phyloP scores from a whole-genome alignment of 768 basidiomycete species.

The Rhodosporidiobolus odoratus region DNA sequence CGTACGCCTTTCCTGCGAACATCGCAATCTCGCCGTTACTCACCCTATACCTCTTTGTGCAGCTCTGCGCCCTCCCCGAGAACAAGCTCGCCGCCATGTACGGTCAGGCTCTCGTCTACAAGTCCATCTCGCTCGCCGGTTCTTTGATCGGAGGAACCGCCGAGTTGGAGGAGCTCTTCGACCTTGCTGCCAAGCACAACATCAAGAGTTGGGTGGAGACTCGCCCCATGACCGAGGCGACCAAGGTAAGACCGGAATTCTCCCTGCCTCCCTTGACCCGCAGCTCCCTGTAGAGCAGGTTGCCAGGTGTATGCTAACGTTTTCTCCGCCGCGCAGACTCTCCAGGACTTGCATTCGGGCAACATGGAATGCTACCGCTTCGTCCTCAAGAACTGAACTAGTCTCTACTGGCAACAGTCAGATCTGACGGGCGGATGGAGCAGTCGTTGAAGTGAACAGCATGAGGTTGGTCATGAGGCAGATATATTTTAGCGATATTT shows the following conservation, averaged over 20 bases:
- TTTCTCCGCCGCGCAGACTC: constrained; percentile 14
- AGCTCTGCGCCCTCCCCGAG: constrained; percentile 60
- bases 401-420: too few relatives aligned
- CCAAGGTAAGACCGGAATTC: constrained; percentile 4
- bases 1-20: background rate
- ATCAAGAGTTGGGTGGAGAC: constrained; percentile 51
- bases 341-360: constrained; percentile 48
- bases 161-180: constrained; percentile 55
- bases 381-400: constrained; percentile 47
- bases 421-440: too few relatives aligned
- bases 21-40: background rate
- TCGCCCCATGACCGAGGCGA: constrained; percentile 25
- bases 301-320: background rate
- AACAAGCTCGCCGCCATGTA: constrained; percentile 41
- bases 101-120: constrained; percentile 41
- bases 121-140: constrained; percentile 42
- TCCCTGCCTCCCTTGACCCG: background rate
- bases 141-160: constrained; percentile 56
- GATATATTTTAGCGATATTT: too few relatives aligned
- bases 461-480: too few relatives aligned
- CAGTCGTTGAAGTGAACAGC: too few relatives aligned
- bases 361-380: constrained; percentile 50
- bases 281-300: background rate
- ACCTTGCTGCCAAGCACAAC: constrained; percentile 53
- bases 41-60: too few relatives aligned